Evolutionary conservation across 1,139 yeast species (phyloP).

Genomic region (Saccharomycopsis hybrid): DNA sequence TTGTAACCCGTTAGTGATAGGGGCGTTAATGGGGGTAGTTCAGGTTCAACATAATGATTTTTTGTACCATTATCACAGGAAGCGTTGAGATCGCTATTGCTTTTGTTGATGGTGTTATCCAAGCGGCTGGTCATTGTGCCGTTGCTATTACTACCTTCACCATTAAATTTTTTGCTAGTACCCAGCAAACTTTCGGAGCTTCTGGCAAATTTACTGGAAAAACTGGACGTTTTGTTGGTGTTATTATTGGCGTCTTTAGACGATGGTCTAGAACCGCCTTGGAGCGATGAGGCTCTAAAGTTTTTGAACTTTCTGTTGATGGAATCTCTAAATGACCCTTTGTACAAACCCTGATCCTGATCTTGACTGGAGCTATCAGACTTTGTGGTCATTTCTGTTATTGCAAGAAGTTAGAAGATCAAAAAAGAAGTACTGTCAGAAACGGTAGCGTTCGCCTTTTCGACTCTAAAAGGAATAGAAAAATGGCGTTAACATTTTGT

Average conservation of each 20-base stretch:
- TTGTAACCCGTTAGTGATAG: conserved; percentile 51
- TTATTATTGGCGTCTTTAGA: conserved; percentile 1
- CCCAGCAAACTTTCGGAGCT: background rate
- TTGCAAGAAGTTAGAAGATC: too few relatives aligned
- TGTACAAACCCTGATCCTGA: background rate
- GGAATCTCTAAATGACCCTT: conserved; percentile 10
- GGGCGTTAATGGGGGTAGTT: conserved; percentile 41
- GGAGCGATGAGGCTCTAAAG: background rate
- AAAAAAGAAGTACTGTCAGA: too few relatives aligned
- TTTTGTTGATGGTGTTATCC: too few relatives aligned
- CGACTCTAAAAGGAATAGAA: too few relatives aligned
- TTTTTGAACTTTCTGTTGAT: background rate
- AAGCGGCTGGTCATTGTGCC: background rate
- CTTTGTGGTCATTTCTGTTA: conserved; percentile 3
- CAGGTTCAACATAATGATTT: too few relatives aligned
- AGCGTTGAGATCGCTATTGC: too few relatives aligned
- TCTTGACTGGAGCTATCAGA: background rate
- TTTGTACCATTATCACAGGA: too few relatives aligned
- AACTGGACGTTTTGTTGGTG: too few relatives aligned
- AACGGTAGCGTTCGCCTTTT: too few relatives aligned
- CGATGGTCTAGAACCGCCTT: background rate
- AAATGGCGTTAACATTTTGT: too few relatives aligned
- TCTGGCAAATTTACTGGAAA: too few relatives aligned
- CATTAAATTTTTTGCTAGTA: background rate
- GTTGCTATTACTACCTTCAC: background rate